Evolutionary conservation across 1,284 basidiomycete species (phyloP).

Genomic region (Coriolopsis trogii): DNA sequence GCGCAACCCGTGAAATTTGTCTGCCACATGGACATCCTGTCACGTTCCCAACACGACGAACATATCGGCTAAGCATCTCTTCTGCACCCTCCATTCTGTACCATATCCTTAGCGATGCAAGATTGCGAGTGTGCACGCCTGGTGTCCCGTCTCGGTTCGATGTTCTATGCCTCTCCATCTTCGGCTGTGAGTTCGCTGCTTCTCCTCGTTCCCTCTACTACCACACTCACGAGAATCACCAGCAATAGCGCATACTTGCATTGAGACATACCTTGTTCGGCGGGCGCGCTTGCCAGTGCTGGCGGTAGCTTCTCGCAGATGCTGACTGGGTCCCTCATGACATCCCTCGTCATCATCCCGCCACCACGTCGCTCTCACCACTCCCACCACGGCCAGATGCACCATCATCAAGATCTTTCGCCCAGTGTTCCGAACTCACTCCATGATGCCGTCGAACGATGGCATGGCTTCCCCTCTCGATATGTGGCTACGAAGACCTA

Average conservation of each 20-base stretch:
- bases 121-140: too few species aligned
- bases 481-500: slow-evolving; percentile 14
- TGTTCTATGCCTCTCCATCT: too few species aligned
- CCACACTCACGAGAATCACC: not conserved
- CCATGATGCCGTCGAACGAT: not conserved
- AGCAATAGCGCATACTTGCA: too few species aligned
- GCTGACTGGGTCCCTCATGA: slow-evolving; percentile 21
- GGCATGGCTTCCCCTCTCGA: slow-evolving; percentile 12
- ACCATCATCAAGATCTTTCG: not conserved
- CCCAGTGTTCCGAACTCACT: slow-evolving; percentile 2
- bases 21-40: slow-evolving; percentile 15
- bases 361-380: slow-evolving; percentile 16
- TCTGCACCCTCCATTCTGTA: slow-evolving; percentile 1
- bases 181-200: too few species aligned
- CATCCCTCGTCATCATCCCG: slow-evolving; percentile 12
- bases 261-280: slow-evolving; percentile 23
- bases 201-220: not conserved
- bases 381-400: slow-evolving; percentile 4
- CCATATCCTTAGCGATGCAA: too few species aligned
- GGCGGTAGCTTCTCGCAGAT: slow-evolving; percentile 15
- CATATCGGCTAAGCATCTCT: slow-evolving; percentile 19
- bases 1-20: slow-evolving; percentile 13
- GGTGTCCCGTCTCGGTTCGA: too few species aligned
- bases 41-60: slow-evolving; percentile 16
- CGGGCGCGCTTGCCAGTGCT: slow-evolving; percentile 11